Evolutionary conservation across 441 rosid genomes (phyloP).

Genomic region (Melastoma candidum): DNA sequence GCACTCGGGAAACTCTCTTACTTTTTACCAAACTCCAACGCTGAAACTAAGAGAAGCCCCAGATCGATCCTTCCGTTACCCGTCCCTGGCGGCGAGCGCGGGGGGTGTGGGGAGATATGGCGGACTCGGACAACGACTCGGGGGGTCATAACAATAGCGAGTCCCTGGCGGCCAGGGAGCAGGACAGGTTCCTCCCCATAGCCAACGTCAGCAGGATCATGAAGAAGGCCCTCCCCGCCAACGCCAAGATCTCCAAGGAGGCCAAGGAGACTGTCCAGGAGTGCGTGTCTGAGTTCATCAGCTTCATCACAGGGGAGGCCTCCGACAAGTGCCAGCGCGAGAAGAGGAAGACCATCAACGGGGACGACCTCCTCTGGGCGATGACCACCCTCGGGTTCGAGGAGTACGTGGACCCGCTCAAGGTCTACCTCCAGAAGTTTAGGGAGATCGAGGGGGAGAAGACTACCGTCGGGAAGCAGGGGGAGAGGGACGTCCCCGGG

Average conservation of each 20-base stretch:
- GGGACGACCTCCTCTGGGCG: slow-evolving; percentile 37
- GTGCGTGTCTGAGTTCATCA: slow-evolving; percentile 41
- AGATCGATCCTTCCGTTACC: no score
- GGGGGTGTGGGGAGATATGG: slow-evolving; percentile 13
- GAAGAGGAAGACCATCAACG: slow-evolving; percentile 41
- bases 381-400: slow-evolving; percentile 39
- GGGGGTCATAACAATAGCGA: slow-evolving; percentile 21
- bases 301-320: slow-evolving; percentile 38
- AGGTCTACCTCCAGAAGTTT: slow-evolving; percentile 28
- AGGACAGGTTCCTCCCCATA: slow-evolving; percentile 33
- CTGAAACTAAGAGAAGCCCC: no score
- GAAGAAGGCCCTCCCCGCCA: slow-evolving; percentile 36
- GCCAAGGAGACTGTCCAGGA: slow-evolving; percentile 42
- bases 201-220: slow-evolving; percentile 40
- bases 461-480: slow-evolving; percentile 12
- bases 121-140: slow-evolving; percentile 33
- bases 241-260: slow-evolving; percentile 39
- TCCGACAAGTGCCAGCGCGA: slow-evolving; percentile 36
- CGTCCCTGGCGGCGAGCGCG: no score
- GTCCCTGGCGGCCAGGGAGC: slow-evolving; percentile 21
- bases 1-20: no score
- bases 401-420: slow-evolving; percentile 36
- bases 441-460: slow-evolving; percentile 29
- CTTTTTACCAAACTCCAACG: no score
- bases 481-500: slow-evolving; percentile 13